A percentile compares a stretch with the other conserved stretches of the same genome.
Evolutionary conservation across 2,329 filamentous ascomycete species (phyloP).

Genomic region (Curvularia sp.): DNA sequence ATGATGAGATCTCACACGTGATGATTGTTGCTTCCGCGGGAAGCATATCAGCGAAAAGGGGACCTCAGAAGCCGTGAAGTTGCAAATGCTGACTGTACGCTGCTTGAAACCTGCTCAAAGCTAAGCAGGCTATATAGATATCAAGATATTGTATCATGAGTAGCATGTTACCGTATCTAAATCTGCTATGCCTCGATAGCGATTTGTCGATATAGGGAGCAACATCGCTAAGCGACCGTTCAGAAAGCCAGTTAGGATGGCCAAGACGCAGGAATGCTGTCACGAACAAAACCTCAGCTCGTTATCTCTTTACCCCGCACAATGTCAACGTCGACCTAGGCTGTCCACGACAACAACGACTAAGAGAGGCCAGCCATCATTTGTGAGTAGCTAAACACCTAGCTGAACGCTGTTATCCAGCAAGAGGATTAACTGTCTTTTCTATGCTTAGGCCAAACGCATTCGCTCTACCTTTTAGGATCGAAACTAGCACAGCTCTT

Average conservation of each 20-base stretch:
- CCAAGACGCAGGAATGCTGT: background rate
- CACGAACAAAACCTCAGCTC: background rate
- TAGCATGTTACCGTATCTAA: background rate
- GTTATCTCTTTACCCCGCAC: conserved; percentile 2
- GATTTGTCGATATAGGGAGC: background rate
- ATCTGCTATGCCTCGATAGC: background rate
- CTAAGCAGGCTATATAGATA: background rate
- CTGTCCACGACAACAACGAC: conserved; percentile 2
- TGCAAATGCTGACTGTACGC: background rate
- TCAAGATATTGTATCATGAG: background rate
- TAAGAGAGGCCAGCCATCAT: background rate
- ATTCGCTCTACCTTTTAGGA: background rate
- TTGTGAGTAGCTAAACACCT: background rate
- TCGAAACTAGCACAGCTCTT: background rate
- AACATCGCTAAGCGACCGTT: background rate
- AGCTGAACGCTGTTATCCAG: background rate
- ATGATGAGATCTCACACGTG: background rate
- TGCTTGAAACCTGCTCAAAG: background rate
- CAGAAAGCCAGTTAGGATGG: background rate
- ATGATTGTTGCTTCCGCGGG: background rate
- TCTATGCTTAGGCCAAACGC: background rate
- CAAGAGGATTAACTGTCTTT: background rate
- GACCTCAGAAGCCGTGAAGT: background rate
- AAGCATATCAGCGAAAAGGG: background rate
- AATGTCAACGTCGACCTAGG: background rate